Percentiles rank a stretch among this genome's conserved stretches.
Conservation (phyloP, 1,284 basidiomycete species). For the Irpex sp. region DNA sequence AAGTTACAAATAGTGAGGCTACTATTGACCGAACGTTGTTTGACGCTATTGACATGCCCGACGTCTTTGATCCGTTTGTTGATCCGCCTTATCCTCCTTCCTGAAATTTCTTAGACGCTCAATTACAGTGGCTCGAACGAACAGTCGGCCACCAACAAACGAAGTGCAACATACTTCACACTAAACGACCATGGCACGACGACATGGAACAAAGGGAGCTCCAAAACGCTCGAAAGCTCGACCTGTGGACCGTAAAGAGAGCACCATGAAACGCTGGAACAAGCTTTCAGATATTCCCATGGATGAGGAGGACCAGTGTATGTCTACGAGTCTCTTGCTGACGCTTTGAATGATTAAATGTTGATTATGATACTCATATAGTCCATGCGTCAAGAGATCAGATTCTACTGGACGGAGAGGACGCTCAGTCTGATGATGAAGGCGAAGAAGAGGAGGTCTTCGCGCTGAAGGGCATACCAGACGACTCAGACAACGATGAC, state of each 20-base stretch:
- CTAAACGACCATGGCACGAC: constrained; percentile 25
- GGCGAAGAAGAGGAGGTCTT: constrained; percentile 75
- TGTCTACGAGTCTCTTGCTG: constrained; percentile 22
- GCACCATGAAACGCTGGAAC: constrained; percentile 62
- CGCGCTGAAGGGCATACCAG: constrained; percentile 48
- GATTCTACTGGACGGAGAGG: constrained; percentile 12
- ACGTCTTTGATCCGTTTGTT: background rate
- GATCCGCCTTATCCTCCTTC: background rate
- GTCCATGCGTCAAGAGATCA: constrained; percentile 11
- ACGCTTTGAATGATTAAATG: background rate
- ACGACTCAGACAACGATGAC: constrained; percentile 33
- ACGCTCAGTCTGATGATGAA: constrained; percentile 32
- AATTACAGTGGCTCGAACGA: background rate
- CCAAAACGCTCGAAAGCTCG: constrained; percentile 34
- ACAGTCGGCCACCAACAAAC: background rate
- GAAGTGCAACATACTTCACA: background rate
- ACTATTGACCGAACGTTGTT: background rate
- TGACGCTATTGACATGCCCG: background rate
- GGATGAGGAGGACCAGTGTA: constrained; percentile 77
- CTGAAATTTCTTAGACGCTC: constrained; percentile 3
- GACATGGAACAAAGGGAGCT: constrained; percentile 26
- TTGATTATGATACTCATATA: background rate
- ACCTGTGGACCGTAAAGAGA: constrained; percentile 45
- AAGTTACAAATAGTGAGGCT: background rate
- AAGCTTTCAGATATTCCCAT: constrained; percentile 61